phyloP scores from a whole-genome alignment of 352 stramenopile species.

The Globisporangium camurandrum region DNA sequence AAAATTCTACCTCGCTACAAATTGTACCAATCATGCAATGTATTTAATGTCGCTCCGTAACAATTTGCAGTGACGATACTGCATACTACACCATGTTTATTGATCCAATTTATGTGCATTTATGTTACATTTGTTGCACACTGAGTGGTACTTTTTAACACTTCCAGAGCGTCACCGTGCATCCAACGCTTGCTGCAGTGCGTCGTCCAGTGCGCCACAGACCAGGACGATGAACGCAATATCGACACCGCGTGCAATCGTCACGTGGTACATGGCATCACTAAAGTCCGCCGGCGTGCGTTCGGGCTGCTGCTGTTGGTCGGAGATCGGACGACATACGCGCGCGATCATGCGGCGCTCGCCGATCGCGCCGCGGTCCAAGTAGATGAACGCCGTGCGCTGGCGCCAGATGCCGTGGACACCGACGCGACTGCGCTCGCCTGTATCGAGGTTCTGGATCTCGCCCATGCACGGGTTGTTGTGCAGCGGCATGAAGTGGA shows the following conservation, averaged over 20 bases:
- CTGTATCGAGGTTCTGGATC: conserved; percentile 23
- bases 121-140: no score
- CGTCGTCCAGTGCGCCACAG: conserved; percentile 9
- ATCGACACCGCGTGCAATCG: conserved; percentile 8
- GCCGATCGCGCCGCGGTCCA: conserved; percentile 10
- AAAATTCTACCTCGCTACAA: no score
- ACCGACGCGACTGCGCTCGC: conserved; percentile 7
- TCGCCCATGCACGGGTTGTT: conserved; percentile 21
- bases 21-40: no score
- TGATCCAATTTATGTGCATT: no score
- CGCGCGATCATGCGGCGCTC: conserved; percentile 8
- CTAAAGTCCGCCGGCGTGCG: conserved; percentile 9
- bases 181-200: conserved; percentile 2
- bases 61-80: no score
- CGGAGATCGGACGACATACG: conserved; percentile 14
- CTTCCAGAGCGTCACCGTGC: no score
- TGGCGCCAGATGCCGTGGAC: conserved; percentile 20
- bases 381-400: conserved; percentile 17
- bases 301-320: no score
- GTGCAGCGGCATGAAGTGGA: conserved; percentile 23
- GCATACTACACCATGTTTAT: no score
- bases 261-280: conserved; percentile 16
- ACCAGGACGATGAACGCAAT: conserved; percentile 12
- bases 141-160: no score
- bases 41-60: no score